These are phyloP conservation scores for Fremontodendron californicum DNA, from an alignment of 345 rosid species.

Conservation along the genomic window DNA sequence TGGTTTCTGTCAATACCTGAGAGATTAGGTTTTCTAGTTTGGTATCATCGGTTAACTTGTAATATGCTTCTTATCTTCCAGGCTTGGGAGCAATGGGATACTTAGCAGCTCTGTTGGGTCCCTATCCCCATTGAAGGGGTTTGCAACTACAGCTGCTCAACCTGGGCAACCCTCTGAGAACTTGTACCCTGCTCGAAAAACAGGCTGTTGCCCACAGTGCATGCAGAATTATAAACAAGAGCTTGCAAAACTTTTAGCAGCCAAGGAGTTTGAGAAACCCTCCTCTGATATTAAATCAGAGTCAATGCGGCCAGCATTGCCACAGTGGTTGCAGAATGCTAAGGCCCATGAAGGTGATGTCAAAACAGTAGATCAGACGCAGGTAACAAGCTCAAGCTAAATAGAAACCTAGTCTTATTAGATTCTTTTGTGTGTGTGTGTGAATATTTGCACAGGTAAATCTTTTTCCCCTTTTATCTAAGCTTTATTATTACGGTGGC, in stretches of 20 bases:
- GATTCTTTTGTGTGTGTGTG: background rate
- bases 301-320: slow-evolving; percentile 42
- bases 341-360: slow-evolving; percentile 37
- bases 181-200: slow-evolving; percentile 40
- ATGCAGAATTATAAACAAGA: slow-evolving; percentile 62
- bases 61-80: slow-evolving; percentile 19
- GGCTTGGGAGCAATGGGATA: slow-evolving; percentile 58
- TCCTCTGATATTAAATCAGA: slow-evolving; percentile 44
- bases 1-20: background rate
- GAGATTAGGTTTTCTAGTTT: background rate
- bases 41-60: background rate
- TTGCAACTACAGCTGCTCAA: slow-evolving; percentile 33
- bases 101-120: slow-evolving; percentile 55
- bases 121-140: slow-evolving; percentile 52
- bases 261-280: slow-evolving; percentile 39
- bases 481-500: background rate
- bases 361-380: slow-evolving; percentile 37
- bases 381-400: slow-evolving; percentile 21
- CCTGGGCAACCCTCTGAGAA: slow-evolving; percentile 41
- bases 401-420: background rate
- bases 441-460: background rate
- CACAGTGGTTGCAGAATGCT: slow-evolving; percentile 78
- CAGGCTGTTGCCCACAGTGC: slow-evolving; percentile 67
- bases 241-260: slow-evolving; percentile 35
- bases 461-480: background rate